A percentile compares a stretch with the other conserved stretches of the same genome.
Evolutionary conservation across 2,329 filamentous ascomycete species (phyloP).

Genomic region (Arthrocladium fulminans): DNA sequence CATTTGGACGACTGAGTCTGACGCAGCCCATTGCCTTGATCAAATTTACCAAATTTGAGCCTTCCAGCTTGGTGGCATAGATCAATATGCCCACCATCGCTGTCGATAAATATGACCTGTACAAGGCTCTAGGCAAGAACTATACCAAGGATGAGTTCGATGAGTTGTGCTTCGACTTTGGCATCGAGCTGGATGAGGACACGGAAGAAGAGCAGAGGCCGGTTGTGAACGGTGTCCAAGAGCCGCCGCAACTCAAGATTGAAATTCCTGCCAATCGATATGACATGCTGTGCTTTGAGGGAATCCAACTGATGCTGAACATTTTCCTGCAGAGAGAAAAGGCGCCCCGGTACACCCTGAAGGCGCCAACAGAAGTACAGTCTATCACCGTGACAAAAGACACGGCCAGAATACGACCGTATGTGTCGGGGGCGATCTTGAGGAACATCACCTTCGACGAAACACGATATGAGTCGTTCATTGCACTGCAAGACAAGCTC

Average conservation of each 20-base stretch:
- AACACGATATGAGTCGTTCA: slow-evolving; percentile 93
- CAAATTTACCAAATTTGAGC: not conserved
- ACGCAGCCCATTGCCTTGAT: not conserved
- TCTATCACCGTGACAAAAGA: slow-evolving; percentile 69
- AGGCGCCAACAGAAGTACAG: slow-evolving; percentile 62
- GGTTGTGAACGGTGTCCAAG: slow-evolving; percentile 67
- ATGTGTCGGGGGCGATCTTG: slow-evolving; percentile 81
- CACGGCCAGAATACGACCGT: slow-evolving; percentile 72
- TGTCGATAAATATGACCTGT: slow-evolving; percentile 93
- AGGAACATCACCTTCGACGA: slow-evolving; percentile 86
- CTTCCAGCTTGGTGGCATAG: slow-evolving; percentile 12
- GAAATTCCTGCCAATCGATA: slow-evolving; percentile 91
- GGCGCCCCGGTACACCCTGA: slow-evolving; percentile 70
- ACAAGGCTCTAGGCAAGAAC: slow-evolving; percentile 79
- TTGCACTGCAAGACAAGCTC: slow-evolving; percentile 92
- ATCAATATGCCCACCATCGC: slow-evolving; percentile 85
- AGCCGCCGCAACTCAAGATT: slow-evolving; percentile 90
- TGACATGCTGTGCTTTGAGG: slow-evolving; percentile 95
- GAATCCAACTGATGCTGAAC: slow-evolving; percentile 89
- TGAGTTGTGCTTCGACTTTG: slow-evolving; percentile 96
- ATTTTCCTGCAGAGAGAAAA: slow-evolving; percentile 74
- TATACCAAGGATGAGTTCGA: slow-evolving; percentile 94
- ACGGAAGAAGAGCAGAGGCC: slow-evolving; percentile 68
- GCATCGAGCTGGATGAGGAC: slow-evolving; percentile 93
- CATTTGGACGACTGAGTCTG: not conserved